Evolutionary conservation across 1,284 basidiomycete genomes (phyloP).

Genomic region (Moesziomyces globuligerus): DNA sequence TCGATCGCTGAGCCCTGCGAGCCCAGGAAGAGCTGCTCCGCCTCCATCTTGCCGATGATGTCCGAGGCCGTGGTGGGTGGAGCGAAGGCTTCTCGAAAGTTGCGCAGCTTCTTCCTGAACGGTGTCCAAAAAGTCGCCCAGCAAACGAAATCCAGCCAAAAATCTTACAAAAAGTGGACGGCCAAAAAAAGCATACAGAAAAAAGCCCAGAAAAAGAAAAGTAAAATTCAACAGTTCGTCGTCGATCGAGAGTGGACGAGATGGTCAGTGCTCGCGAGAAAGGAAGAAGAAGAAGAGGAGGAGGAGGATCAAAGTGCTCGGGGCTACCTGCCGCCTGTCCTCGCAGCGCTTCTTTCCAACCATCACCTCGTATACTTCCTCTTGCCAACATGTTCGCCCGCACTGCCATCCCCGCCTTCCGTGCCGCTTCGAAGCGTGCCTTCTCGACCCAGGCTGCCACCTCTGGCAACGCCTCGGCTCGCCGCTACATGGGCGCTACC

Average conservation of each 20-base stretch:
- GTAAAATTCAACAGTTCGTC: background rate
- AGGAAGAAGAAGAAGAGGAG: background rate
- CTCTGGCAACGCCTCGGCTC: slow-evolving; percentile 30
- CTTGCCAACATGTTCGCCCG: slow-evolving; percentile 40
- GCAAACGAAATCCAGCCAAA: background rate
- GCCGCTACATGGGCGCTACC: slow-evolving; percentile 44
- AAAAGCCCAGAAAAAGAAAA: background rate
- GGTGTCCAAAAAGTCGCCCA: background rate
- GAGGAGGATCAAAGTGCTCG: background rate
- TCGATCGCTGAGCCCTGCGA: slow-evolving; percentile 9
- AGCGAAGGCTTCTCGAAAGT: background rate
- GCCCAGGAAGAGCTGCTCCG: slow-evolving; percentile 29
- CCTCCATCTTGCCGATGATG: slow-evolving; percentile 16
- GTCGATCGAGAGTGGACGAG: background rate
- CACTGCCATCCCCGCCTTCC: slow-evolving; percentile 37
- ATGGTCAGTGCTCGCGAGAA: slow-evolving; percentile 24
- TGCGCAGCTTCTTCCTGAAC: background rate
- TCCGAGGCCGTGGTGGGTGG: slow-evolving; percentile 3
- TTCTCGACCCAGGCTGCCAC: slow-evolving; percentile 47
- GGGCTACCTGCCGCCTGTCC: background rate
- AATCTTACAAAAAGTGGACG: background rate
- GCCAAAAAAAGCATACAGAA: slow-evolving; percentile 5
- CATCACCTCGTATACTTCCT: slow-evolving; percentile 8
- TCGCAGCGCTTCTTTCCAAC: slow-evolving; percentile 2
- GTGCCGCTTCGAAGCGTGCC: slow-evolving; percentile 48